Evolutionary conservation across 805 yeast genomes (phyloP).

Genomic region (Hanseniaspora pseudoguilliermondii): DNA sequence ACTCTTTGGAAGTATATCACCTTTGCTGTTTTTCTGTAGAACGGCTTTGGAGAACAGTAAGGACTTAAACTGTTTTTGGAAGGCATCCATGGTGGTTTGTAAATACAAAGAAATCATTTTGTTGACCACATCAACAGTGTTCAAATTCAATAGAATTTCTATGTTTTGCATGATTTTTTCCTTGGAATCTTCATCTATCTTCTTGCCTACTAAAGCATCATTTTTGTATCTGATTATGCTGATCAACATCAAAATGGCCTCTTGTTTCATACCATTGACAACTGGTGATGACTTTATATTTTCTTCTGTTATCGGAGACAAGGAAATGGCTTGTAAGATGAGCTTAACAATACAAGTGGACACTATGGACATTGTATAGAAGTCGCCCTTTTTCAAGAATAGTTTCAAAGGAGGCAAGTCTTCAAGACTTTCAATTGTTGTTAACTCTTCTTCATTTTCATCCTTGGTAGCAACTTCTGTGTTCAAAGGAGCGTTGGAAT

Average conservation of each 20-base stretch:
- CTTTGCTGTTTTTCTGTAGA: conserved; percentile 37
- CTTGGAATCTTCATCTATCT: conserved; percentile 91
- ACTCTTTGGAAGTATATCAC: conserved; percentile 38
- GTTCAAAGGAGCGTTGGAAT: conserved; percentile 85
- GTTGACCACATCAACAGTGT: conserved; percentile 40
- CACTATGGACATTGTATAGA: conserved; percentile 77
- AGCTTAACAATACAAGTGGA: conserved; percentile 82
- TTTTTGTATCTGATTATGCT: conserved; percentile 83
- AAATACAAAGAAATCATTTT: conserved; percentile 35
- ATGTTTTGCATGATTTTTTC: conserved; percentile 87
- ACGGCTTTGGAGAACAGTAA: conserved; percentile 32
- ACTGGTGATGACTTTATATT: conserved; percentile 32
- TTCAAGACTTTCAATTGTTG: conserved; percentile 21
- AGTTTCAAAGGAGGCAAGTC: conserved; percentile 61
- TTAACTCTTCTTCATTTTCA: conserved; percentile 47
- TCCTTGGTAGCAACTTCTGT: conserved; percentile 75
- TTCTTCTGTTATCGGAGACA: conserved; percentile 27
- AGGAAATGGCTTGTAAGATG: conserved; percentile 57
- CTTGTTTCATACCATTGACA: conserved; percentile 80
- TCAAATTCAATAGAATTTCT: conserved; percentile 48
- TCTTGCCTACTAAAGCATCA: conserved; percentile 43
- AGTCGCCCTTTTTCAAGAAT: conserved; percentile 74
- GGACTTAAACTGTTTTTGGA: conserved; percentile 39
- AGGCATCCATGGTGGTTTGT: conserved; percentile 79
- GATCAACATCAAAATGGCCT: conserved; percentile 84